Conservation (phyloP, 2,329 filamentous ascomycete species). For the Macrophomina tecta region DNA sequence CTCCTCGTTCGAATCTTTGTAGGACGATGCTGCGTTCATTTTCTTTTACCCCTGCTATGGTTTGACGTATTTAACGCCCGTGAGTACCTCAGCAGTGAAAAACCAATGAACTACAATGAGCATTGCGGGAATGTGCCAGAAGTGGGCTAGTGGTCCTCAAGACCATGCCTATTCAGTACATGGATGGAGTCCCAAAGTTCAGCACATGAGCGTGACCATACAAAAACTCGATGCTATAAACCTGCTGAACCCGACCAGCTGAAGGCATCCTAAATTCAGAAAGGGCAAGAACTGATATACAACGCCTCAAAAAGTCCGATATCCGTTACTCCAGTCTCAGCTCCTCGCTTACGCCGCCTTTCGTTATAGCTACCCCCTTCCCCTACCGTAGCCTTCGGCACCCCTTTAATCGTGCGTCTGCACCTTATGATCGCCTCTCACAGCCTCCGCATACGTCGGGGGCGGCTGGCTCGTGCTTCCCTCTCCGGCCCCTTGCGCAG, state of each 20-base stretch:
- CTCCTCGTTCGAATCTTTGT: no score
- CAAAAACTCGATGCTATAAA: background rate
- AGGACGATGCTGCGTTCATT: no score
- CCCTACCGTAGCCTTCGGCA: background rate
- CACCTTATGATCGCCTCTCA: slow-evolving; percentile 89
- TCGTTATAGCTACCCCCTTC: background rate
- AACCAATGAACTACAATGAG: no score
- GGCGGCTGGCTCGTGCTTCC: slow-evolving; percentile 59
- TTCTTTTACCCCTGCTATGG: background rate
- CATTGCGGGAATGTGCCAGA: no score
- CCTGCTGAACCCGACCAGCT: background rate
- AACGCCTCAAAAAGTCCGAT: slow-evolving; percentile 4
- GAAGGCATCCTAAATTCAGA: background rate
- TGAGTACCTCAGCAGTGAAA: no score
- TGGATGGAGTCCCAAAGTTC: no score
- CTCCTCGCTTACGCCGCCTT: background rate
- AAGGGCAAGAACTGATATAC: background rate
- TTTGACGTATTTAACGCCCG: no score
- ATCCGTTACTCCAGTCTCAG: background rate
- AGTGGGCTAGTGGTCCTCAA: no score
- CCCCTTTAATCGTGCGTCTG: slow-evolving; percentile 54
- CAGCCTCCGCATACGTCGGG: slow-evolving; percentile 88
- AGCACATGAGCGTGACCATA: background rate
- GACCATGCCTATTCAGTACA: no score
- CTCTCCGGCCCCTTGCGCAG: slow-evolving; percentile 28